Evolutionary conservation across 1,139 yeast genomes (phyloP).

Genomic region (Ashbya aceris): DNA sequence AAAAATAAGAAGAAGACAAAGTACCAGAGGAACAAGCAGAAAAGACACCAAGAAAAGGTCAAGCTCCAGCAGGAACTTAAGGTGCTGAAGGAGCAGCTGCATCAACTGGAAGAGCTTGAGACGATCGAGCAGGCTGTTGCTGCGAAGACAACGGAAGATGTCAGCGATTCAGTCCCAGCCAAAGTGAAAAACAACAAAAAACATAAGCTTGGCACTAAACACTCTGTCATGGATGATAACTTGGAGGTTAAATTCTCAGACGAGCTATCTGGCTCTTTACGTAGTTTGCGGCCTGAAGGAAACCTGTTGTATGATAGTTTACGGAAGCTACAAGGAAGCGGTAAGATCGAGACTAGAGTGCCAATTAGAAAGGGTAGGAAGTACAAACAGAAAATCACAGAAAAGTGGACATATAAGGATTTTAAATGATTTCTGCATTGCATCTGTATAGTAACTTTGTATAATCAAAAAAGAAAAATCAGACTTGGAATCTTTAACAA

Average conservation of each 20-base stretch:
- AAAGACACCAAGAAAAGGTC: conserved; percentile 52
- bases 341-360: conserved; percentile 77
- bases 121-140: conserved; percentile 38
- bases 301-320: conserved; percentile 75
- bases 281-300: conserved; percentile 87
- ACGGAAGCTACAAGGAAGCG: conserved; percentile 71
- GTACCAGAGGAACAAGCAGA: conserved; percentile 64
- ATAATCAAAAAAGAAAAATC: neutral
- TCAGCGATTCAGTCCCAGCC: conserved; percentile 13
- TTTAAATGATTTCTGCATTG: conserved; percentile 40
- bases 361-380: conserved; percentile 57
- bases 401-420: conserved; percentile 89
- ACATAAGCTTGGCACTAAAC: conserved; percentile 41
- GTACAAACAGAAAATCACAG: conserved; percentile 67
- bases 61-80: conserved; percentile 51
- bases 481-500: neutral
- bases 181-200: conserved; percentile 30
- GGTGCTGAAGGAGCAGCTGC: conserved; percentile 45
- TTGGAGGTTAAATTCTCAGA: conserved; percentile 83
- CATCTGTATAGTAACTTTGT: conserved; percentile 1
- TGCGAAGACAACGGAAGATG: conserved; percentile 12
- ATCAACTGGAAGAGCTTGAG: conserved; percentile 49
- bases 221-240: conserved; percentile 51
- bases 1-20: conserved; percentile 64
- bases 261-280: conserved; percentile 76